phyloP scores from a whole-genome alignment of 371 early-diverging fungal genomes.

The Nosema granulosis region DNA sequence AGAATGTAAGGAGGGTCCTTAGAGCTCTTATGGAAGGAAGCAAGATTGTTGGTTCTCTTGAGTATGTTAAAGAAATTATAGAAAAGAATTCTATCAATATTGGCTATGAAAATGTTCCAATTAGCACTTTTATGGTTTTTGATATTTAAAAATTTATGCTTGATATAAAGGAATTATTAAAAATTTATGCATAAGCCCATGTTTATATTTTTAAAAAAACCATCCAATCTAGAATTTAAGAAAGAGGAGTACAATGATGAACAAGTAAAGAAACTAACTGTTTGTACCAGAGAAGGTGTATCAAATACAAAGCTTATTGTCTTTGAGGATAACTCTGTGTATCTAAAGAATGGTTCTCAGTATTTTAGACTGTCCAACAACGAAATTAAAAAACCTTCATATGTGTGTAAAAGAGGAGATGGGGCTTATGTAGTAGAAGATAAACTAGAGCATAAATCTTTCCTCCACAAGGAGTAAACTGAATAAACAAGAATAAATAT shows the following conservation, averaged over 20 bases:
- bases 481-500: too few species aligned
- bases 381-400: neutral
- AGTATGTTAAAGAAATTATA: slow-evolving; percentile 15
- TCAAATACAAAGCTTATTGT: slow-evolving; percentile 45
- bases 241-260: slow-evolving; percentile 38
- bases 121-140: slow-evolving; percentile 15
- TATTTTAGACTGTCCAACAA: slow-evolving; percentile 22
- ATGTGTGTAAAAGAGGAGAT: neutral
- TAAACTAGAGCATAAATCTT: neutral
- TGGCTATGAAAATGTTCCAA: slow-evolving; percentile 34
- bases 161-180: too few species aligned
- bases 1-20: slow-evolving; percentile 25
- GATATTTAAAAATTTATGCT: slow-evolving; percentile 35
- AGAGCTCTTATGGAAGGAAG: slow-evolving; percentile 16
- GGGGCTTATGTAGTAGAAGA: neutral
- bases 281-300: neutral
- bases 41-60: neutral
- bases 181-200: too few species aligned
- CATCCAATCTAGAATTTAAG: slow-evolving; percentile 38
- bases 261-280: slow-evolving; percentile 33
- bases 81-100: slow-evolving; percentile 31
- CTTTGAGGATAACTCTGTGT: slow-evolving; percentile 45
- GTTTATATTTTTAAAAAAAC: slow-evolving; percentile 56
- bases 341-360: slow-evolving; percentile 49
- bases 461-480: slow-evolving; percentile 17